Evolutionary conservation across 768 basidiomycete genomes (phyloP).

Genomic region (Phanerochaete carnosa): DNA sequence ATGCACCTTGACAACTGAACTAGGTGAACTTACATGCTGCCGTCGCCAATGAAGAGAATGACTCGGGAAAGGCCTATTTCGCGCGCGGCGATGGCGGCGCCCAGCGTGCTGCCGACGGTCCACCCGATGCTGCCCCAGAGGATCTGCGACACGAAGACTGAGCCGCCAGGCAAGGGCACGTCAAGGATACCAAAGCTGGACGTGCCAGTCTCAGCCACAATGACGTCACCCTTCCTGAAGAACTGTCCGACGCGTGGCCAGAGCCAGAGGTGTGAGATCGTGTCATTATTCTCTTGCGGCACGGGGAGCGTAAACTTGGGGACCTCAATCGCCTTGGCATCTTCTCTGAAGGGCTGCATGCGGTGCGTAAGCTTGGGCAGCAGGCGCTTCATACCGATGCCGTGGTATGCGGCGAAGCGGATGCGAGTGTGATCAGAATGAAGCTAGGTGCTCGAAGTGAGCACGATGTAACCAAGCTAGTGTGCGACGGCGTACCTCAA

Average conservation of each 20-base stretch:
- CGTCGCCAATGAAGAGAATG: conserved; percentile 85
- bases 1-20: not conserved
- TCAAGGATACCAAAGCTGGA: conserved; percentile 85
- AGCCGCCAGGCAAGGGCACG: conserved; percentile 69
- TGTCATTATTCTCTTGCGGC: conserved; percentile 46
- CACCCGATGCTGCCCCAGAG: conserved; percentile 94
- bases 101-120: conserved; percentile 76
- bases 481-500: conserved; percentile 48
- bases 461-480: not conserved
- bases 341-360: conserved; percentile 38
- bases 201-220: conserved; percentile 88
- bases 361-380: conserved; percentile 66
- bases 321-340: conserved; percentile 43
- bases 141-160: conserved; percentile 69
- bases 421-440: conserved; percentile 74
- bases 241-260: conserved; percentile 79
- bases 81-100: conserved; percentile 75
- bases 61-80: conserved; percentile 62
- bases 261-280: conserved; percentile 76
- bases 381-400: conserved; percentile 75
- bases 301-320: conserved; percentile 37
- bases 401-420: conserved; percentile 58
- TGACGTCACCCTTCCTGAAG: conserved; percentile 69
- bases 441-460: conserved; percentile 38
- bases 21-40: conserved; percentile 55